Conservation (phyloP, 768 basidiomycete genomes). For the Rhizopogon vinicolor region DNA sequence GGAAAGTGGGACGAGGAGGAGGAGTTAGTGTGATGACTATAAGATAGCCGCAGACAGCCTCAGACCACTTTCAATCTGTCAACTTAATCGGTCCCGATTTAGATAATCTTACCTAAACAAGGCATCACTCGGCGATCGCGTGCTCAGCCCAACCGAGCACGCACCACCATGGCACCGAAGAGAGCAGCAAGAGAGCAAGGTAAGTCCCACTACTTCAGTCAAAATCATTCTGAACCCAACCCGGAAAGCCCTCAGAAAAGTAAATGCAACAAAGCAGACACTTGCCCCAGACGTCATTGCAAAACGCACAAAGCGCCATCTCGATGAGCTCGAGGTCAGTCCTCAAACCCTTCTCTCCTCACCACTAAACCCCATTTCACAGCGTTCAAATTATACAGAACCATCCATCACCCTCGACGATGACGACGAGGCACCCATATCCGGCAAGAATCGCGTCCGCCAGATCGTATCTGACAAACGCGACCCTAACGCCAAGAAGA, state of each 20-base stretch:
- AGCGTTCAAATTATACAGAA: slow-evolving; percentile 80
- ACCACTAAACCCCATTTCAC: slow-evolving; percentile 7
- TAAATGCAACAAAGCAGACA: slow-evolving; percentile 35
- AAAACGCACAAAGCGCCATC: slow-evolving; percentile 70
- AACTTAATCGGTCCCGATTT: background rate
- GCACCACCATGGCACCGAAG: slow-evolving; percentile 40
- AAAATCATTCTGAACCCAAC: slow-evolving; percentile 5
- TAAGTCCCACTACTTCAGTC: slow-evolving; percentile 18
- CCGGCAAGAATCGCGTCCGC: slow-evolving; percentile 31
- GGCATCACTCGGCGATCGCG: background rate
- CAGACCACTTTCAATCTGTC: slow-evolving; percentile 1
- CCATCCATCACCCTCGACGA: slow-evolving; percentile 39
- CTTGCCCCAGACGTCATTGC: slow-evolving; percentile 65
- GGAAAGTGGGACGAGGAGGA: slow-evolving; percentile 1
- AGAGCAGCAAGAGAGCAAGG: slow-evolving; percentile 43
- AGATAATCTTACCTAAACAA: background rate
- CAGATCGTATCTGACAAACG: background rate
- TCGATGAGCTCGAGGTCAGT: slow-evolving; percentile 80
- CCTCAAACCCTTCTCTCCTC: background rate
- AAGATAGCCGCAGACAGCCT: background rate
- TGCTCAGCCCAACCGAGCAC: background rate
- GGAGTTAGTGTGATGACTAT: background rate
- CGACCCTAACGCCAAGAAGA: slow-evolving; percentile 42
- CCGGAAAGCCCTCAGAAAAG: slow-evolving; percentile 41
- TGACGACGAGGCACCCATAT: slow-evolving; percentile 44